Evolutionary conservation across 2,329 filamentous ascomycete genomes (phyloP).

Genomic region (Fonsecaea pedrosoi): DNA sequence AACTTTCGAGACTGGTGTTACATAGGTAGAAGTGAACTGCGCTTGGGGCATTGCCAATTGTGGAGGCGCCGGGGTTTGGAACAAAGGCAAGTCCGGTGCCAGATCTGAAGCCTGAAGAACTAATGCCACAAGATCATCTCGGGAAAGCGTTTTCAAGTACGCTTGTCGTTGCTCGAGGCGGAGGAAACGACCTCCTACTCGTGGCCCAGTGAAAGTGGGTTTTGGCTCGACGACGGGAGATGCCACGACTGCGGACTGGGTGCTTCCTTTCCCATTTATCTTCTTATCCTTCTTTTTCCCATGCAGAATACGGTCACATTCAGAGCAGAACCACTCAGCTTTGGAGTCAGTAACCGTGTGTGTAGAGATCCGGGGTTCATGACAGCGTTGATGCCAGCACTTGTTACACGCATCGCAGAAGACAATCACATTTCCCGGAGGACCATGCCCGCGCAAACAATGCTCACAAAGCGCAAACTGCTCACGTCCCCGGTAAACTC

Average conservation of each 20-base stretch:
- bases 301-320: constrained; percentile 57
- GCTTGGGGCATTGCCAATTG: constrained; percentile 25
- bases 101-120: constrained; percentile 39
- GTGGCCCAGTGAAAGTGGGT: constrained; percentile 32
- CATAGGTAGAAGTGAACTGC: constrained; percentile 38
- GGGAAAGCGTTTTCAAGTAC: constrained; percentile 37
- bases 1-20: constrained; percentile 30
- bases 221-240: constrained; percentile 13
- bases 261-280: constrained; percentile 12
- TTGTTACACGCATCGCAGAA: constrained; percentile 83
- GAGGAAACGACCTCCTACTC: constrained; percentile 34
- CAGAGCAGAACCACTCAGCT: constrained; percentile 73
- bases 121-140: constrained; percentile 37
- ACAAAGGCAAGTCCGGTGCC: constrained; percentile 39
- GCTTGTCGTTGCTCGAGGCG: constrained; percentile 30
- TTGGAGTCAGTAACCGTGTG: constrained; percentile 70
- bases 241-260: constrained; percentile 5
- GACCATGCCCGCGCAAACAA: constrained; percentile 75
- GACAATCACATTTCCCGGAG: constrained; percentile 78
- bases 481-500: constrained; percentile 56
- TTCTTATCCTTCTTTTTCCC: constrained; percentile 39
- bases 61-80: constrained; percentile 31
- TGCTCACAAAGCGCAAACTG: constrained; percentile 67
- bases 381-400: constrained; percentile 82
- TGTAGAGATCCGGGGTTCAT: constrained; percentile 75